Conservation (phyloP, 805 yeast genomes). For the Yarrowia hollandica region DNA sequence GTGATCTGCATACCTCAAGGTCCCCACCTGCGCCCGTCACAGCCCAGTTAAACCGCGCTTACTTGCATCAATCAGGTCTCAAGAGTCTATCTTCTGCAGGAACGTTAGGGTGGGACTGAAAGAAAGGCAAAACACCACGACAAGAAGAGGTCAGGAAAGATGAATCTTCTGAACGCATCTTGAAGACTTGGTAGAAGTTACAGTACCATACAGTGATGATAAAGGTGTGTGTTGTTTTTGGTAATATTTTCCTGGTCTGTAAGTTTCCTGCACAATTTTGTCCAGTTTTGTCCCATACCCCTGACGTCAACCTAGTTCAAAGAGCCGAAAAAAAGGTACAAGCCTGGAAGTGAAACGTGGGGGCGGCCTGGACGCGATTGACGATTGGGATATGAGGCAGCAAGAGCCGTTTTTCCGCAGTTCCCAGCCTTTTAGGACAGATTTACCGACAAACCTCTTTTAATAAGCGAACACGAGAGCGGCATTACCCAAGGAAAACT, state of each 20-base stretch:
- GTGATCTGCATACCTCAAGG: background rate
- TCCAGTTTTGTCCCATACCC: constrained; percentile 6
- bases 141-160: too few species aligned
- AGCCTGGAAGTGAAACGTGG: constrained; percentile 11
- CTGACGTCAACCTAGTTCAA: constrained; percentile 13
- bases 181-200: too few species aligned
- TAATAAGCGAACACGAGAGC: background rate
- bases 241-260: too few species aligned
- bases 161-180: too few species aligned
- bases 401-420: background rate
- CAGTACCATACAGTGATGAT: too few species aligned
- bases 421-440: constrained; percentile 1
- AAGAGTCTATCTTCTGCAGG: constrained; percentile 9
- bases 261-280: too few species aligned
- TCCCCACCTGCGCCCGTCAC: background rate
- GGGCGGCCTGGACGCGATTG: background rate
- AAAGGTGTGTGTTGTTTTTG: too few species aligned
- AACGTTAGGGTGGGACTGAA: background rate
- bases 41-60: constrained; percentile 16
- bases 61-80: background rate
- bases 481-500: background rate
- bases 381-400: too few species aligned
- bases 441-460: background rate
- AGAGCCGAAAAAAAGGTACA: constrained; percentile 13
- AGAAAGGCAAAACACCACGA: too few species aligned